These are phyloP conservation scores for Zygotorulaspora mrakii DNA, from an alignment of 1,139 yeast species.

Conservation along the genomic window DNA sequence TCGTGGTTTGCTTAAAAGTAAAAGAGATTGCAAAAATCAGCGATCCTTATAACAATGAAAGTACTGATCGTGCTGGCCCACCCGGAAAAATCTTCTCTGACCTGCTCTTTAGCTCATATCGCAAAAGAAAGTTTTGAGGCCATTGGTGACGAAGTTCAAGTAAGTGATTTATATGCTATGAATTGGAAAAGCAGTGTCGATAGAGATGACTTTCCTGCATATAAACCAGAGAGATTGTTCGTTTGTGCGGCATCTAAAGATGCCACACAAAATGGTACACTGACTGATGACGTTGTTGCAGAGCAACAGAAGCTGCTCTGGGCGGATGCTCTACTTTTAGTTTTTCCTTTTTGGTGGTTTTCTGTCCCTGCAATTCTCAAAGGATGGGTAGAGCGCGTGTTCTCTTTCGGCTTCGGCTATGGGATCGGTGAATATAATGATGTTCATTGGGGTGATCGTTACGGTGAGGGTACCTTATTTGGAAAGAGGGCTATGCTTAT, in stretches of 20 bases:
- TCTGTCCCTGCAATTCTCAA: constrained; percentile 30
- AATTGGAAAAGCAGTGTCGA: constrained; percentile 25
- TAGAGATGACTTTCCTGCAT: constrained; percentile 20
- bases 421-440: constrained; percentile 19
- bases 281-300: constrained; percentile 22
- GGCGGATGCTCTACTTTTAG: constrained; percentile 33
- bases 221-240: constrained; percentile 14
- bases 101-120: constrained; percentile 20
- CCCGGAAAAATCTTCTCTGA: constrained; percentile 26
- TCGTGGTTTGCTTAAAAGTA: too few species aligned
- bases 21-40: too few species aligned
- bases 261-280: constrained; percentile 14
- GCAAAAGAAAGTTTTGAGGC: constrained; percentile 18
- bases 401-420: constrained; percentile 23
- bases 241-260: constrained; percentile 19
- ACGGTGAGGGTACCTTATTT: constrained; percentile 17
- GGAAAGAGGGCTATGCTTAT: constrained; percentile 24
- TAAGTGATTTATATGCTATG: constrained; percentile 25
- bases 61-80: constrained; percentile 28
- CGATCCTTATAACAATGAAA: too few species aligned
- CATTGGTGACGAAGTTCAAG: constrained; percentile 28
- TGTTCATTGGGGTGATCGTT: constrained; percentile 17
- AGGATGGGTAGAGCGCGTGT: constrained; percentile 33
- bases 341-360: constrained; percentile 33
- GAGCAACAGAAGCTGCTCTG: constrained; percentile 30